These are phyloP conservation scores for Polysphondylium violaceum DNA, from an alignment of 78 protist species.

Conservation along the genomic window DNA sequence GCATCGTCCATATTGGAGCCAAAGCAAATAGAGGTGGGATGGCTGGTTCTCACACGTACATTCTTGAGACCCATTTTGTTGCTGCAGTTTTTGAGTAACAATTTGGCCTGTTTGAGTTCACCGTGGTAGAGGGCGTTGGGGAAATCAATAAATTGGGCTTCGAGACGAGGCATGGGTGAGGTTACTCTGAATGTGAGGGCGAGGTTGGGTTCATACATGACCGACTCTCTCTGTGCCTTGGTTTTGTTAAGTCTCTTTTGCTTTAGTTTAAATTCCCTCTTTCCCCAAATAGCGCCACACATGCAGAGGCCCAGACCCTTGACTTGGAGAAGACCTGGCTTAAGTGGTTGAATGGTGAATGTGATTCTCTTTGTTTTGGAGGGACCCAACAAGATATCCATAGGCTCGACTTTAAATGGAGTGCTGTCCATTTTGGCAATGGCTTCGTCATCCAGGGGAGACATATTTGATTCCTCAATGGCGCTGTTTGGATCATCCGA, in stretches of 20 bases:
- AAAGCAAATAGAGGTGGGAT: conserved; percentile 61
- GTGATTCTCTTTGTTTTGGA: conserved; percentile 37
- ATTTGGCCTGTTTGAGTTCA: conserved; percentile 58
- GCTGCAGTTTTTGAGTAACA: conserved; percentile 43
- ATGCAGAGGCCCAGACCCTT: conserved; percentile 72
- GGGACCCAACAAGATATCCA: conserved; percentile 49
- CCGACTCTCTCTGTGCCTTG: conserved; percentile 54
- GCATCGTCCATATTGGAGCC: conserved; percentile 57
- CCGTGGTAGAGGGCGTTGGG: conserved; percentile 39
- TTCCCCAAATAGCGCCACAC: conserved; percentile 80
- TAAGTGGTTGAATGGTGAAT: conserved; percentile 46
- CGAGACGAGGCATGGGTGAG: conserved; percentile 77
- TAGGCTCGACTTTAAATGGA: conserved; percentile 64
- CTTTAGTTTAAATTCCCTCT: conserved; percentile 57
- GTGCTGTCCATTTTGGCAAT: conserved; percentile 13
- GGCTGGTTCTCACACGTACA: conserved; percentile 50
- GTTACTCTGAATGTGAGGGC: conserved; percentile 53
- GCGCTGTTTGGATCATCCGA: not conserved
- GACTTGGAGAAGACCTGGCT: conserved; percentile 26
- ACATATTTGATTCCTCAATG: conserved; percentile 65
- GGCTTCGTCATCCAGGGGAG: conserved; percentile 56
- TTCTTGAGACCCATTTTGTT: conserved; percentile 75
- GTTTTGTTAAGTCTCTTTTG: conserved; percentile 69
- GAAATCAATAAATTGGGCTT: conserved; percentile 56
- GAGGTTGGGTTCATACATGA: conserved; percentile 53